A percentile compares a stretch with the other conserved stretches of the same genome.
These are phyloP conservation scores for Gyromitra esculenta DNA, from an alignment of 2,329 filamentous ascomycete species.

Conservation along the genomic window DNA sequence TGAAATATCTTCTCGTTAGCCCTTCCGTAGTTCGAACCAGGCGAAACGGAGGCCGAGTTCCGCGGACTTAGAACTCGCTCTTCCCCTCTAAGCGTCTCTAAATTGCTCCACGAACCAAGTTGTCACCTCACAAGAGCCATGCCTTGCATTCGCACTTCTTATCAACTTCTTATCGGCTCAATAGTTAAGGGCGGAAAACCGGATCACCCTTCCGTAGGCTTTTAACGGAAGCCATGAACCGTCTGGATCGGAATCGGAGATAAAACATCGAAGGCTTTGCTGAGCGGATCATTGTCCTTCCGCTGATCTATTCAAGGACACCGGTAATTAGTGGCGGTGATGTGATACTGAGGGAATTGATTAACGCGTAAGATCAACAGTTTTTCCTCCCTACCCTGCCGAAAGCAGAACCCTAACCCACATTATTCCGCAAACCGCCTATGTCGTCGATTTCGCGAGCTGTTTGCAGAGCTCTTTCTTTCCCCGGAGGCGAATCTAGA, in stretches of 20 bases:
- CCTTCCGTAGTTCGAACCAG: not conserved
- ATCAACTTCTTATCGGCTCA: conserved; percentile 5
- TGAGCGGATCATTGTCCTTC: conserved; percentile 6
- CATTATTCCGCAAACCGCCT: not conserved
- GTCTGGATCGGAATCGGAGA: conserved; percentile 15
- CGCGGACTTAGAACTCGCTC: not conserved
- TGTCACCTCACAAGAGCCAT: not conserved
- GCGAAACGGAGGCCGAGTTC: not conserved
- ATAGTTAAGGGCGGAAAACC: not conserved
- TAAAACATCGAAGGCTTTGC: not conserved
- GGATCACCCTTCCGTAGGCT: conserved; percentile 6
- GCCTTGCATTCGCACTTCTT: not conserved
- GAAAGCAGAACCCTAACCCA: conserved; percentile 22
- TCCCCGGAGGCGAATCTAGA: not conserved
- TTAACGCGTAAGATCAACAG: conserved; percentile 28
- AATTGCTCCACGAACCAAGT: not conserved
- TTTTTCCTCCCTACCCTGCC: not conserved
- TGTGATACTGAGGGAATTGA: conserved; percentile 47
- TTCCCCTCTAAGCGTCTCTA: not conserved
- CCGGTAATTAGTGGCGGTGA: conserved; percentile 1
- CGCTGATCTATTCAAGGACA: conserved; percentile 26
- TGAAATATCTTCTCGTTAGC: not conserved
- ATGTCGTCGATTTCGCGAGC: conserved; percentile 14
- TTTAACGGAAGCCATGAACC: not conserved
- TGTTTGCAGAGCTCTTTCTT: not conserved